Evolutionary conservation across 2,329 filamentous ascomycete genomes (phyloP), one percentile per base, ranked within the genome.

Genomic region (Colletotrichum siamense): DNA sequence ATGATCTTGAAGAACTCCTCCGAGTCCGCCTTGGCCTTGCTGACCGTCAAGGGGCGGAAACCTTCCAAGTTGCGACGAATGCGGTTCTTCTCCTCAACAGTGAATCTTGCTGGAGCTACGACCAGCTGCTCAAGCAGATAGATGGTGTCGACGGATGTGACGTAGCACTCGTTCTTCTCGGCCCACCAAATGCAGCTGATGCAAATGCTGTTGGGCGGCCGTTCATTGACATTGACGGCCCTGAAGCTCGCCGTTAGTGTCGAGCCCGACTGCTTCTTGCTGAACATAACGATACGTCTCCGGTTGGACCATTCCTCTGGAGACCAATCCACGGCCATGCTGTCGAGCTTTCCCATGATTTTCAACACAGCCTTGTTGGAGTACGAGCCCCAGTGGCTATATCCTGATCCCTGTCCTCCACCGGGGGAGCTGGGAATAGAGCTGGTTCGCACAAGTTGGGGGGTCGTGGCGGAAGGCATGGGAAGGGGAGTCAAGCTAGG

Each of bases 1-100:
- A 99, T 99, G 81, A 98, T 91, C 87, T 98, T 98, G 92, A 99
- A 99, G 85, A 99, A 99, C 71, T 98, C 95, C 84, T 99, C 96
- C 83, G 95, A 98, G 76, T 99, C 96, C 2, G 93, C 83, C 86
- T 98, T 98, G 74, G 93, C 93, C 86, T 99, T 99, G 80, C 96
- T 98, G 22, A 99, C 96, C 0, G 97, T 99, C 78, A 95, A 87
- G 1, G 97, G 97, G 44, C 95, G 93, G 88, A 98, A 99, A 0
- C 96, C 96, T 84, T 99, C 97, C 39, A 99, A 89, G 82, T 99
- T 99, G 78, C 97, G 93, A 34, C 97, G 94, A 81, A 99, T 99
- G 69, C 97, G 93, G 85, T 99, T 99, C 92, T 99, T 99, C 88
- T 99, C 97, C 83, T 99, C 96, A 6, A 99, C 96, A 0, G 94